Conservation (phyloP, 495 filamentous ascomycete genomes). For the Penicillium cosmopolitanum region DNA sequence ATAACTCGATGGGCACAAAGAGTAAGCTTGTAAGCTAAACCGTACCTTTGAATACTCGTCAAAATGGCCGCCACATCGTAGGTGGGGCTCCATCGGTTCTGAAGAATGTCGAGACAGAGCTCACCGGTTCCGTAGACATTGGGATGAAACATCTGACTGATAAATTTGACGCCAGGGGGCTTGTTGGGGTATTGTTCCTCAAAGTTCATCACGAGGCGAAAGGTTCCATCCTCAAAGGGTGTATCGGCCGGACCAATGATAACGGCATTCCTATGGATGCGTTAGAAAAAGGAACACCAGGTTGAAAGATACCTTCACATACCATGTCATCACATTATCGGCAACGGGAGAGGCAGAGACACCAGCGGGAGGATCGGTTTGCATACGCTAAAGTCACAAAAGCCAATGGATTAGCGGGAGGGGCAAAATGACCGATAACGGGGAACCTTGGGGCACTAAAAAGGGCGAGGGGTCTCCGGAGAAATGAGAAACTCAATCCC, state of each 20-base stretch:
- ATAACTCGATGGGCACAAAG: background rate
- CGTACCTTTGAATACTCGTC: conserved; percentile 95
- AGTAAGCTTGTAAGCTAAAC: background rate
- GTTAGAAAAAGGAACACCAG: conserved; percentile 10
- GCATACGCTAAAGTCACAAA: conserved; percentile 76
- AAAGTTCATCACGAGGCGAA: conserved; percentile 97
- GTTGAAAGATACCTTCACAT: conserved; percentile 30
- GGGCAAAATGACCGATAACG: conserved; percentile 6
- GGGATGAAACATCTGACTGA: conserved; percentile 98
- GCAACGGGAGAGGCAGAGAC: conserved; percentile 96
- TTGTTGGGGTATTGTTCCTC: conserved; percentile 99
- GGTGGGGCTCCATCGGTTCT: conserved; percentile 98
- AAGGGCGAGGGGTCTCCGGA: background rate
- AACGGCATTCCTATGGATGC: conserved; percentile 84
- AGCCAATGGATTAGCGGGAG: conserved; percentile 24
- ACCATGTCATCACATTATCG: conserved; percentile 99
- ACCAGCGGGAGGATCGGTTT: conserved; percentile 96
- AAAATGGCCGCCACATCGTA: conserved; percentile 97
- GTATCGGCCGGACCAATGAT: conserved; percentile 98
- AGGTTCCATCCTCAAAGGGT: conserved; percentile 98
- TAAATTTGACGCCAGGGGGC: conserved; percentile 96
- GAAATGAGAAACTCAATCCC: background rate
- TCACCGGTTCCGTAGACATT: conserved; percentile 98
- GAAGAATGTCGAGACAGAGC: conserved; percentile 94
- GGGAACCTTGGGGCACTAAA: conserved; percentile 4